Base-by-base conservation (phyloP, 495 filamentous ascomycete genomes). In the Echria macrotheca region DNA sequence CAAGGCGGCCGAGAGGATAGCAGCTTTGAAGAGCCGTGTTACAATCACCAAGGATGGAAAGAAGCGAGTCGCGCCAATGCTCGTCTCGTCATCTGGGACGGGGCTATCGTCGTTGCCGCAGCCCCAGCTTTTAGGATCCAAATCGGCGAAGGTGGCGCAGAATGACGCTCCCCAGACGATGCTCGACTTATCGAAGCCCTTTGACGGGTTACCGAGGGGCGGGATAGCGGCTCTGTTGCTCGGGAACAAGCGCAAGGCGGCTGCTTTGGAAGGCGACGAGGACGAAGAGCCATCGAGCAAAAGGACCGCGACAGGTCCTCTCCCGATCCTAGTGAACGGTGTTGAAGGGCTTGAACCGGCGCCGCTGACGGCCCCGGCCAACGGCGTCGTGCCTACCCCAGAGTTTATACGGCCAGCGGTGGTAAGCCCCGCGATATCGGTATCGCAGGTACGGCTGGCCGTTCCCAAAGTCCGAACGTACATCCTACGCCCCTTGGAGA, bases 31-130 rank as follows among this genome's bases (percentile, higher is more conserved):
- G 64, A 82, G 88, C 41, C 83, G 91, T 8, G 88, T 96, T 6
- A 95, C 89, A 14, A 86, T 95, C 40, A 95, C 90, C 1, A 96
- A 97, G 64, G 93, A 99, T 45, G 93, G 93, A 14, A 96, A 90
- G 69, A 99, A 97, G 69, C 80, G 94, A 19, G 89, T 99, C 46
- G 87, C 88, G 2, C 93, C 93, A 5, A 67, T 97, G 56, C 76
- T 99, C 3, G 86, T 99, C 12, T 96, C 93, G 3, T 87, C 82
- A 15, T 84, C 86, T 17, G 87, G 85, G 6, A 84, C 80, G 5
- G 86, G 85, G 12, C 84, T 91, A 54, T 89, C 89, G 0, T 93
- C 89, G 9, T 71, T 95, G n/a, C 91, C 91, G 0, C 86, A 90
- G 50, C 79, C 87, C 9, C 84, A 90, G 45, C 64, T 95, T 23